A percentile compares a stretch with the other conserved stretches of the same genome.
phyloP scores from a whole-genome alignment of 1,139 yeast genomes.

The Hansenula anomala region DNA sequence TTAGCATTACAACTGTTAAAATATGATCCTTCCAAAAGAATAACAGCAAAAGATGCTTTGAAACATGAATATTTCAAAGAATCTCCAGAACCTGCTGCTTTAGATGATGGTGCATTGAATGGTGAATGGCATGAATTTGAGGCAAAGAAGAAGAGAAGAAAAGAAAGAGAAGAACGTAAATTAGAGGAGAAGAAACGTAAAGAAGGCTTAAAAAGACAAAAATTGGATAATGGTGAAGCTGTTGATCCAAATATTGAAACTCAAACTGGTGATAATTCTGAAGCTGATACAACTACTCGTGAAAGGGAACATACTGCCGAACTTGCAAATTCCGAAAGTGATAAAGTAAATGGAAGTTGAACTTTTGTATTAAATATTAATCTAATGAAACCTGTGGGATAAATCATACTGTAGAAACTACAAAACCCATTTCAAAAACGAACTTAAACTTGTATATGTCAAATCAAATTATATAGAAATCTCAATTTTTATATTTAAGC shows the following conservation, averaged over 20 bases:
- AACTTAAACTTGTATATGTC: too few relatives aligned
- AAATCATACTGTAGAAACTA: too few relatives aligned
- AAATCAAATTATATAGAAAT: too few relatives aligned
- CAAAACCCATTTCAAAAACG: too few relatives aligned
- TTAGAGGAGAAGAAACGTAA: conserved; percentile 12
- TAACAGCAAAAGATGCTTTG: conserved; percentile 59
- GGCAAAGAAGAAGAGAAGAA: conserved; percentile 77
- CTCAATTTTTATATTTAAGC: conserved; percentile 7
- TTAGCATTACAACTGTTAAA: conserved; percentile 59
- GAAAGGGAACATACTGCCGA: conserved; percentile 1
- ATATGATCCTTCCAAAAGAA: conserved; percentile 65
- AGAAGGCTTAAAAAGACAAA: conserved; percentile 8
- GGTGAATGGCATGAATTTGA: conserved; percentile 97
- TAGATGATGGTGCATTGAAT: conserved; percentile 43
- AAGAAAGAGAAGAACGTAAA: conserved; percentile 40
- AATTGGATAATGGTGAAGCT: conserved; percentile 4
- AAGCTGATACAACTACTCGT: neutral
- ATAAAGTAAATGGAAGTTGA: too few relatives aligned
- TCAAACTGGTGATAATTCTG: neutral
- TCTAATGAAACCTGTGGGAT: too few relatives aligned
- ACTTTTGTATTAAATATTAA: too few relatives aligned
- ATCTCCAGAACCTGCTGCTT: conserved; percentile 59
- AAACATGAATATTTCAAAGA: conserved; percentile 65
- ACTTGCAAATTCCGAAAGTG: neutral
- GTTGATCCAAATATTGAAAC: neutral